These are phyloP conservation scores for Pyracantha coccinea DNA, from an alignment of 331 rosid species.

Conservation along the genomic window DNA sequence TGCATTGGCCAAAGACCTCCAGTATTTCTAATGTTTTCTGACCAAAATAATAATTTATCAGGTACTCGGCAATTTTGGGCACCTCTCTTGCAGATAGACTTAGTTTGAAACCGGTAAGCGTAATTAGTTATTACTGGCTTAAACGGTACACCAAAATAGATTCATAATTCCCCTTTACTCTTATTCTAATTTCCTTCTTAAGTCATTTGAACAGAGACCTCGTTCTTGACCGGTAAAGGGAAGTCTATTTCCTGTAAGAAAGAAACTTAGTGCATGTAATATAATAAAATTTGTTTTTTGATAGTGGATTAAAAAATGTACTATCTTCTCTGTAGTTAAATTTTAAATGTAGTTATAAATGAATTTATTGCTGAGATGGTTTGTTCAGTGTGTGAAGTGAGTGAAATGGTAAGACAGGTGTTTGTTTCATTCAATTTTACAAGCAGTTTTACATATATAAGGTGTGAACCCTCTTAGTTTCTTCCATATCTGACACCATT, in stretches of 20 bases:
- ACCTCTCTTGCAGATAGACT: slow-evolving; percentile 54
- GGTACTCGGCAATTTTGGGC: slow-evolving; percentile 97
- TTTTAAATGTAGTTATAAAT: not conserved
- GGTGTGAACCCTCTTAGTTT: not conserved
- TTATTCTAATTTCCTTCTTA: not conserved
- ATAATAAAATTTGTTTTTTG: not conserved
- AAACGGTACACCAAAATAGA: not conserved
- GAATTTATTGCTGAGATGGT: not conserved
- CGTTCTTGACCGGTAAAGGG: not conserved
- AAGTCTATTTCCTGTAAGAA: not conserved
- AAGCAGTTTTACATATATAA: not conserved
- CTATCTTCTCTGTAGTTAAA: not conserved
- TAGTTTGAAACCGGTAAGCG: slow-evolving; percentile 69
- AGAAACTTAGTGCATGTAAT: not conserved
- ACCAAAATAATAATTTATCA: slow-evolving; percentile 26
- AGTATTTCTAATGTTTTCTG: slow-evolving; percentile 7
- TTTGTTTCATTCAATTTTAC: not conserved
- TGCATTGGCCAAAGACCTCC: not conserved
- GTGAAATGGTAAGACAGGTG: not conserved
- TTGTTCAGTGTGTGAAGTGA: not conserved
- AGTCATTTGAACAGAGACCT: not conserved
- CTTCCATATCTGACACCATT: not conserved
- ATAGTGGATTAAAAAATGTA: not conserved
- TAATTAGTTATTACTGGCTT: not conserved
- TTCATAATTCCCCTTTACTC: not conserved